Evolutionary conservation across 495 filamentous ascomycete genomes (phyloP), one percentile per base, ranked within the genome.

Genomic region (Sabuloglossum arenarium): DNA sequence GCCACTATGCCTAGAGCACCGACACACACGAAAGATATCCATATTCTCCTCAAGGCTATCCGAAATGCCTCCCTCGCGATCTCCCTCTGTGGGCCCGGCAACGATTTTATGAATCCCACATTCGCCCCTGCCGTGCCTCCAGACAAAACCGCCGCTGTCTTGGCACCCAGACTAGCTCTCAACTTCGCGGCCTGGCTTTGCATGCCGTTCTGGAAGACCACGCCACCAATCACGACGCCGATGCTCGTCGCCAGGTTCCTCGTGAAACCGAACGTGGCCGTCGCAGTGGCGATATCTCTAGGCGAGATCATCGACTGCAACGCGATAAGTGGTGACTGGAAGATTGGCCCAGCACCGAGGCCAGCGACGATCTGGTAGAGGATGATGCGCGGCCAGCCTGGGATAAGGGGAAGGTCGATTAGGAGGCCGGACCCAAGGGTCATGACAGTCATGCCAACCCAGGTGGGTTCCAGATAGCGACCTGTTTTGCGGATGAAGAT

Each of bases 181-280:
- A 71, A 51, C 27, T 53, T 19, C 12, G 11, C 25, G 28, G 78
- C 66, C 61, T 75, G 71, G 46, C 62, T 59, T 54, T 65, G 67
- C 66, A 76, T 74, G 55, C 71, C 63, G 58, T 79, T 82, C 59
- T 82, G 73, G 59, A 84, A 77, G 6, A 79, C 68, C 4, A 74
- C 70, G 14, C 76, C 78, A 11, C 77, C 75, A 25, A 83, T 68
- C 14, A 79, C 79, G 12, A 85, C 71, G 6, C 80, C 80, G 24
- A 82, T 59, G 14, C 76, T 75, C 73, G 82, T 80, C 14, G 80
- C 82, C 63, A 79, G 70, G 0, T 73, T 71, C 1, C 79, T 71
- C 55, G 76, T 68, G 56, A 83, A 80, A 23, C 73, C 71, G 55
- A 80, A 79, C 64, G 81, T 74, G 58, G 72, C 72, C 3, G 75